Evolutionary conservation across 75 land plant genomes (phyloP), one percentile per base, ranked within the genome.

Genomic region (Ceratopteris richardii): DNA sequence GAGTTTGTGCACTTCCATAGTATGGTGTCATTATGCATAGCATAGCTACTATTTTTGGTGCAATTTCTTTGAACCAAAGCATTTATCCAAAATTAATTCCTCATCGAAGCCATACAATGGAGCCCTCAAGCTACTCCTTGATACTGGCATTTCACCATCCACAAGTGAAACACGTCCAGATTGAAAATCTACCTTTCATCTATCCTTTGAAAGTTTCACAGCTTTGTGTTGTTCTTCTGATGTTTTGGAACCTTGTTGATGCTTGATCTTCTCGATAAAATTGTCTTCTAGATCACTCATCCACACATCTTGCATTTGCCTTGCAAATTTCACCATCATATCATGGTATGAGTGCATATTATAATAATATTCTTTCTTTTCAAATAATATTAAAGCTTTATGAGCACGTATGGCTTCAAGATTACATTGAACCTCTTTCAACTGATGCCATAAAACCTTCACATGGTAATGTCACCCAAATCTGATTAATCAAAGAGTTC

Each of bases 341-440:
- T 71, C 57, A 43, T 71, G 73, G 50, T 71, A 71, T 28, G 28
- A 30, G 17, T 69, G 43, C 46, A 71, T 14, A 17, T 56, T 18
- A 39, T 71, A 69, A 43, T 71, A 71, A 63, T 71, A 68, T 68
- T 71, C 68, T 43, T 64, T 71, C 68, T 68, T 66, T 41, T 71
- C 54, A 29, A 71, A 31, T 33, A 44, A 64, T 33, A 57, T 64
- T 11, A 71, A 23, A 14, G 69, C 61, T 64, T 71, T 61, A 27
- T 50, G 37, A 36, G 56, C 57, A 1, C 51, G 51, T 16, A 43
- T 59, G 23, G 64, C 68, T 18, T 44, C 41, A 19, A 69, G 73
- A 55, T 64, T 51, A 56, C 73, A 71, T 28, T 55, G 24, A 14
- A 69, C 73, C 10, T 61, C 61, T 23, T 56, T 64, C 26, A 71